Base-by-base conservation (phyloP, 2,329 filamentous ascomycete species). In the Cladosporium cucumerinum region DNA sequence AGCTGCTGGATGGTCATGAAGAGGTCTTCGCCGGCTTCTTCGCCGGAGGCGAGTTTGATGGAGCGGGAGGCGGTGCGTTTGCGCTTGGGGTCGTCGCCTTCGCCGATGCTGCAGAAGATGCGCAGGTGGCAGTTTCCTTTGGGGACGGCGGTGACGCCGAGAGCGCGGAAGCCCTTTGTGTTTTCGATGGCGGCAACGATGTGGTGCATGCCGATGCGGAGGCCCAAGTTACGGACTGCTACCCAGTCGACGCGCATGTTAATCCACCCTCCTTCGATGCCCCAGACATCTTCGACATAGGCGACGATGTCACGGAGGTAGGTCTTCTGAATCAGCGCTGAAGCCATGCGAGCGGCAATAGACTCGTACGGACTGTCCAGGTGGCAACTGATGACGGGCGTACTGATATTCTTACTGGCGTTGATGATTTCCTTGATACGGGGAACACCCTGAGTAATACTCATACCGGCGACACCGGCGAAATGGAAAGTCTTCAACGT, bases 351-450 rank as follows among this genome's bases (percentile, higher is more conserved):
- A n/a, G 94, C 95, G 2, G 90, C 92, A 69, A 89, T 86, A 63
- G 95, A 87, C 69, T 89, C 86, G 63, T 85, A 81, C 66, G 88
- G 87, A 74, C 93, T 95, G 68, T 92, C 85, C 5, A 98, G 83
- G 5, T 91, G 89, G 73, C 95, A 98, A 6, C 86, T 88, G 70
- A 99, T 96, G 74, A 99, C 90, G 0, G 95, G 95, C 0, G 95
- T 99, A 77, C 91, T 96, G 78, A 99, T 99, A 58, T 84, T 82
- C 76, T 93, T 96, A 10, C 93, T 97, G 6, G 95, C 95, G 79
- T 99, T 99, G 87, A 99, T 99, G 71, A 99, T 99, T 83, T 99
- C 95, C 81, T 99, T 99, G 82, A 99, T 99, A 88, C 95, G 94
- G 1, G 95, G 95, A 7, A 99, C 95, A 91, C 95, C 95, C 75